A percentile compares a stretch with the other conserved stretches of the same genome.
Evolutionary conservation across 257 asterid species (phyloP).

Genomic region (Petunia secreta): DNA sequence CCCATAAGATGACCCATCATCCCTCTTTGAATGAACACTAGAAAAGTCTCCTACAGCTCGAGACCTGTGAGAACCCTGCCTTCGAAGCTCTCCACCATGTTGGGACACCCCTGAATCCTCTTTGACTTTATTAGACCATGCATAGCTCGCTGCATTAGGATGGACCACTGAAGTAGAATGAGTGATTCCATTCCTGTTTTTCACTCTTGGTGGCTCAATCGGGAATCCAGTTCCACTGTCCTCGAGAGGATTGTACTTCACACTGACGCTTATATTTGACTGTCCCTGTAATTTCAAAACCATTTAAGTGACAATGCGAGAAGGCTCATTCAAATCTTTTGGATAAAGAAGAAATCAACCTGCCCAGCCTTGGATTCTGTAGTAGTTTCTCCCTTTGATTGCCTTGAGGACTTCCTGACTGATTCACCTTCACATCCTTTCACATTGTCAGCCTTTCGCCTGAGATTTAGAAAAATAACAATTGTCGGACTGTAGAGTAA

Average conservation of each 20-base stretch:
- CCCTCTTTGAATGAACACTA: conserved; percentile 29
- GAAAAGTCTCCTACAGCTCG: conserved; percentile 27
- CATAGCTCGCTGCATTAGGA: conserved; percentile 55
- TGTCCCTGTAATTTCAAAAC: conserved; percentile 35
- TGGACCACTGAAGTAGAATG: conserved; percentile 72
- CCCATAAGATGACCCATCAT: conserved; percentile 25
- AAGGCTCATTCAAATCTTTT: background rate
- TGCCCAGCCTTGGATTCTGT: conserved; percentile 37
- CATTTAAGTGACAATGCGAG: background rate
- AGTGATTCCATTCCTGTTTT: conserved; percentile 41
- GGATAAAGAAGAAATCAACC: conserved; percentile 36
- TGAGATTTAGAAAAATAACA: conserved; percentile 26
- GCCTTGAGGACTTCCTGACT: conserved; percentile 32
- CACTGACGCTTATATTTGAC: conserved; percentile 47
- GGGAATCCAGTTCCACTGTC: conserved; percentile 66
- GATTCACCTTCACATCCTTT: conserved; percentile 41
- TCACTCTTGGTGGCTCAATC: conserved; percentile 61
- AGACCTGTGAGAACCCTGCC: conserved; percentile 39
- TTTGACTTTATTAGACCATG: conserved; percentile 45
- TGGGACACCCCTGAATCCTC: conserved; percentile 39
- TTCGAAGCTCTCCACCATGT: conserved; percentile 32
- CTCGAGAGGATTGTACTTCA: conserved; percentile 50
- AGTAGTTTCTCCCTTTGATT: conserved; percentile 30
- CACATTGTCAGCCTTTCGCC: conserved; percentile 43
- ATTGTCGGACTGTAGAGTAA: background rate